These are phyloP conservation scores for Claviceps sp. DNA, from an alignment of 2,329 filamentous ascomycete species.

Conservation along the genomic window DNA sequence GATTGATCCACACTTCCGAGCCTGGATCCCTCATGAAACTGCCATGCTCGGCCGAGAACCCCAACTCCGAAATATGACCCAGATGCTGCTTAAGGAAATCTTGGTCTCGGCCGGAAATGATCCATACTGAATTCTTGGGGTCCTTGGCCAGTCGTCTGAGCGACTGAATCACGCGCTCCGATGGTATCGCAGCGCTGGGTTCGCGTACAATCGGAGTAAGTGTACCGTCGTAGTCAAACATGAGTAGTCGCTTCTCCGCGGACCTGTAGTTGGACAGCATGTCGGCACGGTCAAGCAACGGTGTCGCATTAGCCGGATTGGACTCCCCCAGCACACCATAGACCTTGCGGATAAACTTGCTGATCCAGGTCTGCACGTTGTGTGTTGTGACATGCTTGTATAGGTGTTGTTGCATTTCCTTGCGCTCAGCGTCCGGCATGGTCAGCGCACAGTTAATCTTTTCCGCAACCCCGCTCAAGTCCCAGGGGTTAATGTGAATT, in stretches of 20 bases:
- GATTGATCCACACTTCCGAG: constrained; percentile 69
- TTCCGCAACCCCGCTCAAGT: constrained; percentile 68
- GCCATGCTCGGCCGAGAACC: constrained; percentile 94
- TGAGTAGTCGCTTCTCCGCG: constrained; percentile 72
- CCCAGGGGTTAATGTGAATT: constrained; percentile 96
- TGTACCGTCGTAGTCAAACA: constrained; percentile 98
- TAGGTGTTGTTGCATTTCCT: constrained; percentile 57
- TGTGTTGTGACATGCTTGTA: constrained; percentile 77
- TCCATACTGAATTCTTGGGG: constrained; percentile 83
- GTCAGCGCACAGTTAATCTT: constrained; percentile 71
- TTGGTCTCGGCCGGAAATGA: constrained; percentile 90
- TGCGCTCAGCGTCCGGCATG: constrained; percentile 55
- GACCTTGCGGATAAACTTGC: constrained; percentile 63
- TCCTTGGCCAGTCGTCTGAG: constrained; percentile 70
- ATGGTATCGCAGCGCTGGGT: constrained; percentile 77
- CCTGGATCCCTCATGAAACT: constrained; percentile 83
- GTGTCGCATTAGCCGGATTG: constrained; percentile 63
- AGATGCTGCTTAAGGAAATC: constrained; percentile 82
- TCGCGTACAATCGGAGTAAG: constrained; percentile 91
- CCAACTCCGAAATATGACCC: constrained; percentile 77
- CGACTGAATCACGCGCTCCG: constrained; percentile 66
- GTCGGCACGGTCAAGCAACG: constrained; percentile 61
- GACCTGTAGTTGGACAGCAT: constrained; percentile 62
- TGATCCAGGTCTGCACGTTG: constrained; percentile 78
- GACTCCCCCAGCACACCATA: constrained; percentile 69